These are phyloP conservation scores for Neoarthrinium moseri DNA, from an alignment of 2,329 filamentous ascomycete species.

Conservation along the genomic window DNA sequence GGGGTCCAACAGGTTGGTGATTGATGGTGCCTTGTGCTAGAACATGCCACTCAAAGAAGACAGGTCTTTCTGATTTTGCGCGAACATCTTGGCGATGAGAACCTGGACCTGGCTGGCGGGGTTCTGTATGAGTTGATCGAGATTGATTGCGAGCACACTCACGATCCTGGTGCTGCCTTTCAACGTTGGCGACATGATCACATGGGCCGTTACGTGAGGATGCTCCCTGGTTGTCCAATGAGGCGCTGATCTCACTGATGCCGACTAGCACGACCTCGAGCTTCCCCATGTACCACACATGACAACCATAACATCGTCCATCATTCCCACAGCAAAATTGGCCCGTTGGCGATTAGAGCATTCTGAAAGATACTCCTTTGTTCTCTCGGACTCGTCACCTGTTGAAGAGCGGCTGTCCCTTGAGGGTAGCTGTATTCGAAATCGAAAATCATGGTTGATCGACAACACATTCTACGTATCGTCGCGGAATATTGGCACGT, in stretches of 20 bases:
- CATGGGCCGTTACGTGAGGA: conserved; percentile 41
- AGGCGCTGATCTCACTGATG: not conserved
- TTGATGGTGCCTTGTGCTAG: too few species aligned
- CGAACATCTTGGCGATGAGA: conserved; percentile 43
- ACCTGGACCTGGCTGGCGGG: conserved; percentile 40
- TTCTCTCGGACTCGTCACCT: conserved; percentile 37
- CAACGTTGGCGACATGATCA: conserved; percentile 46
- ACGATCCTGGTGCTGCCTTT: conserved; percentile 43
- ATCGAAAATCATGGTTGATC: conserved; percentile 40
- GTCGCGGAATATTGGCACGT: conserved; percentile 34
- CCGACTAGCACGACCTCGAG: conserved; percentile 35
- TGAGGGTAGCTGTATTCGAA: conserved; percentile 34
- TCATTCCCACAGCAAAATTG: conserved; percentile 37
- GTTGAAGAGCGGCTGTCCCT: conserved; percentile 19
- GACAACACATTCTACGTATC: conserved; percentile 42
- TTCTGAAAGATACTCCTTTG: conserved; percentile 35
- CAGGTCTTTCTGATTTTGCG: conserved; percentile 41
- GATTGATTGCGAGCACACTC: conserved; percentile 41
- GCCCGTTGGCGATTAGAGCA: conserved; percentile 35
- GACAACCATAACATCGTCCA: conserved; percentile 40
- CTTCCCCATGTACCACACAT: conserved; percentile 47
- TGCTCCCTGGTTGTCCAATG: not conserved
- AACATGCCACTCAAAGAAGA: conserved; percentile 12
- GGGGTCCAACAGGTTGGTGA: conserved; percentile 37
- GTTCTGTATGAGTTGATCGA: conserved; percentile 47